Base-by-base conservation (phyloP, 2,329 filamentous ascomycete species). In the Scedosporium apiospermum region DNA sequence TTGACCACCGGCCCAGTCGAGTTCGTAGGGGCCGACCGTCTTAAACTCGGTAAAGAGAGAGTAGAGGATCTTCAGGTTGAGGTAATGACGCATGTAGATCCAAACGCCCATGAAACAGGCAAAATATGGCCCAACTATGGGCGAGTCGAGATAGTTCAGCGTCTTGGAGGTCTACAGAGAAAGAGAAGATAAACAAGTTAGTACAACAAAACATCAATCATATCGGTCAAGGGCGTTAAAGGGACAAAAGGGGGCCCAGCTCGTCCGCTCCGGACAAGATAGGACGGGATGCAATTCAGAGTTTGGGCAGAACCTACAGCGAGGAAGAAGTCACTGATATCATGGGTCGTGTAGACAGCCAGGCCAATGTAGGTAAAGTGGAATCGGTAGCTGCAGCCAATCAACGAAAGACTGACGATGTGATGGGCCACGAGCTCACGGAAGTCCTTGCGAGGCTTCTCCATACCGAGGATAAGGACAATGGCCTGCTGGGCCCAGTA, bases 401-500 rank as follows among this genome's bases (percentile, higher is more conserved):
- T 96, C 68, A 98, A 82, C 21, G 87, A 79, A 64, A 98, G 78
- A 21, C 91, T 96, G 72, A 97, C 90, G 68, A 97, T 88, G 74
- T 98, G 93, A 74, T 98, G 93, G 62, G 88, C 86, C 60, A 96
- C 90, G 62, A 97, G 83, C 79, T 97, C 93, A 76, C 91, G 93
- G 77, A 93, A 97, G 75, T 98, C 93, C 79, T 96, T 97, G 65
- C 93, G 81, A 30, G 90, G 93, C 80, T 96, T 96, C 80, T 98
- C 93, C 75, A 96, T 83, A 74, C 90, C 90, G 61, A 97, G 79
- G 64, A 96, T 70, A 65, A 97, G 79, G 18, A 97, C 93, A 68
- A 98, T 89, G 60, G 89, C 90, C 78, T 97, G 93, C 80, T 97
- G 93, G 3, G 90, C 86, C 93, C 93, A 98, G 81, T 96, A 98